Percentiles rank a stretch among this genome's conserved stretches.
These are phyloP conservation scores for Hansenula sp. DNA, from an alignment of 1,139 yeast species.

Conservation along the genomic window DNA sequence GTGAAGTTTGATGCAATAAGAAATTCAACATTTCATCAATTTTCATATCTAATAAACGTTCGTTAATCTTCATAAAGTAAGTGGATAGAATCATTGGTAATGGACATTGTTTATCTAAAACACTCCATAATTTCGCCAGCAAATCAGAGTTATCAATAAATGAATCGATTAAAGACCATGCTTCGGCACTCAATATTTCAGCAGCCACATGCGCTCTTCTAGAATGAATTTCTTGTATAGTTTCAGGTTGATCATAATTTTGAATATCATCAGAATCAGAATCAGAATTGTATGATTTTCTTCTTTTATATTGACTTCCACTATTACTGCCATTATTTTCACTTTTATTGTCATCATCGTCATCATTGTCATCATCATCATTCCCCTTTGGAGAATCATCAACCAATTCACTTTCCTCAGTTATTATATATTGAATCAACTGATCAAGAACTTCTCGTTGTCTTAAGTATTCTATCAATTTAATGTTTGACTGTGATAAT, in stretches of 20 bases:
- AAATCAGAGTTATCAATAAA: constrained; percentile 73
- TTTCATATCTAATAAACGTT: constrained; percentile 87
- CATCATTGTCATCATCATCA: constrained; percentile 17
- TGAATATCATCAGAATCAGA: constrained; percentile 28
- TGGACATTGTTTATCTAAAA: constrained; percentile 62
- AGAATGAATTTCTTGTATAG: constrained; percentile 50
- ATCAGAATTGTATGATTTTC: constrained; percentile 18
- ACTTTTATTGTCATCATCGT: constrained; percentile 15
- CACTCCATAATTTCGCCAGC: constrained; percentile 71
- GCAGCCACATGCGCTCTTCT: constrained; percentile 86
- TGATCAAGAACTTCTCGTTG: constrained; percentile 64
- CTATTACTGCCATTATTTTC: constrained; percentile 20
- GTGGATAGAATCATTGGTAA: constrained; percentile 77
- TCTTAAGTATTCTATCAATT: constrained; percentile 75
- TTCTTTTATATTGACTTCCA: constrained; percentile 17
- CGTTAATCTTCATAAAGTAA: constrained; percentile 91
- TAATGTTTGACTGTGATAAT: constrained; percentile 75
- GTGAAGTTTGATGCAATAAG: constrained; percentile 43
- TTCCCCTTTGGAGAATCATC: constrained; percentile 8
- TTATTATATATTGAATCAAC: constrained; percentile 64
- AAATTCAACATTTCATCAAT: constrained; percentile 73
- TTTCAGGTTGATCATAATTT: constrained; percentile 31
- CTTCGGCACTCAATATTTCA: constrained; percentile 87
- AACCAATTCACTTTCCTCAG: constrained; percentile 35
- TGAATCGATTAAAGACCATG: constrained; percentile 92